Percentiles rank a stretch among this genome's conserved stretches.
phyloP scores from a whole-genome alignment of 2,329 filamentous ascomycete genomes.

The Hypomyces rosellus region DNA sequence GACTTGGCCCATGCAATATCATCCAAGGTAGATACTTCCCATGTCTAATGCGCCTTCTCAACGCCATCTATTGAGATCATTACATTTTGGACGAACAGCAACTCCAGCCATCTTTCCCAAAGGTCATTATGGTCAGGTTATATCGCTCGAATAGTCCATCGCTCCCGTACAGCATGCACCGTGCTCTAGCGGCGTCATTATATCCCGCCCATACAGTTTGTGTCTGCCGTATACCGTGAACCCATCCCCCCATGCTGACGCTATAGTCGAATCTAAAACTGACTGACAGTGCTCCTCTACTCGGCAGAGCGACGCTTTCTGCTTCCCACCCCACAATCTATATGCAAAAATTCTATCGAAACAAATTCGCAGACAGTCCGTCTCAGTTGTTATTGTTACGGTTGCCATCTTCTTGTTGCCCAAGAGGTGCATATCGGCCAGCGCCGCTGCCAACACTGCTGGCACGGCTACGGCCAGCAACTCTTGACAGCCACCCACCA shows the following conservation, averaged over 20 bases:
- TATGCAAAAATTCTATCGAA: constrained; percentile 30
- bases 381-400: constrained; percentile 20
- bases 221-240: too few species aligned
- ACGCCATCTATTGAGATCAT: not conserved
- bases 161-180: not conserved
- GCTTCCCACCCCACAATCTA: constrained; percentile 25
- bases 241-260: not conserved
- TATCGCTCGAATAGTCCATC: not conserved
- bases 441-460: constrained; percentile 33
- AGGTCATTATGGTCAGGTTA: not conserved
- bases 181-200: not conserved
- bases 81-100: not conserved
- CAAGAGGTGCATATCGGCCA: constrained; percentile 37
- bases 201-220: too few species aligned
- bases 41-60: not conserved
- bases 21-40: not conserved
- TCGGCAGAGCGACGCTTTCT: not conserved
- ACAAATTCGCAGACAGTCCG: constrained; percentile 14
- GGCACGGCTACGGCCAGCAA: constrained; percentile 34
- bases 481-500: constrained; percentile 43
- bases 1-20: not conserved
- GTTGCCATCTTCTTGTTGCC: constrained; percentile 33
- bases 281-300: not conserved
- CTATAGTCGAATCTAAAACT: constrained; percentile 3
- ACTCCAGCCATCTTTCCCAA: not conserved